These are phyloP conservation scores for Hemileia vastatrix DNA, from an alignment of 1,284 basidiomycete genomes.

Conservation along the genomic window DNA sequence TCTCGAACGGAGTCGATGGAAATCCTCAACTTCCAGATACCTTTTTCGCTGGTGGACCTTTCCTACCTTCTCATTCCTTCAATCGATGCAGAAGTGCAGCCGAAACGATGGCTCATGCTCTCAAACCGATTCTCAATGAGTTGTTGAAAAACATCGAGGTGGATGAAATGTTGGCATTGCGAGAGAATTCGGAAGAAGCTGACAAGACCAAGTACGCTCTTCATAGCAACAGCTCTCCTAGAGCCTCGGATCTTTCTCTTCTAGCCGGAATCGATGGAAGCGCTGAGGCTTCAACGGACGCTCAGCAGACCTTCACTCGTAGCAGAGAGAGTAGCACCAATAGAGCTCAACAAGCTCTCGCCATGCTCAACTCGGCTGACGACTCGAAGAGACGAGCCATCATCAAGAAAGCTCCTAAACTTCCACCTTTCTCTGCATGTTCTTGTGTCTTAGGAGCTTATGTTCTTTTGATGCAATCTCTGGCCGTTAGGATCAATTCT, in stretches of 20 bases:
- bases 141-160: background rate
- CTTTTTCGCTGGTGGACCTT: constrained; percentile 32
- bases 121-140: background rate
- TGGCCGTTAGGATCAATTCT: constrained; percentile 31
- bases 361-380: background rate
- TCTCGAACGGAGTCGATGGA: background rate
- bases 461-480: constrained; percentile 34
- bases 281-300: background rate
- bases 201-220: background rate
- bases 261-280: too few relatives aligned
- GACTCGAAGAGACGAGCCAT: background rate
- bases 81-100: constrained; percentile 33
- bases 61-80: constrained; percentile 31
- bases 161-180: background rate
- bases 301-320: background rate
- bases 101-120: constrained; percentile 25
- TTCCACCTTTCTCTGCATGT: constrained; percentile 35
- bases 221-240: background rate
- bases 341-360: background rate
- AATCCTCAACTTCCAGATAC: background rate
- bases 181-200: background rate
- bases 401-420: constrained; percentile 24
- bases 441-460: constrained; percentile 34
- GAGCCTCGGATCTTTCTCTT: background rate
- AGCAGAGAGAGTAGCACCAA: background rate